phyloP scores from a whole-genome alignment of 2,329 filamentous ascomycete species.

The Colletotrichum godetiae region DNA sequence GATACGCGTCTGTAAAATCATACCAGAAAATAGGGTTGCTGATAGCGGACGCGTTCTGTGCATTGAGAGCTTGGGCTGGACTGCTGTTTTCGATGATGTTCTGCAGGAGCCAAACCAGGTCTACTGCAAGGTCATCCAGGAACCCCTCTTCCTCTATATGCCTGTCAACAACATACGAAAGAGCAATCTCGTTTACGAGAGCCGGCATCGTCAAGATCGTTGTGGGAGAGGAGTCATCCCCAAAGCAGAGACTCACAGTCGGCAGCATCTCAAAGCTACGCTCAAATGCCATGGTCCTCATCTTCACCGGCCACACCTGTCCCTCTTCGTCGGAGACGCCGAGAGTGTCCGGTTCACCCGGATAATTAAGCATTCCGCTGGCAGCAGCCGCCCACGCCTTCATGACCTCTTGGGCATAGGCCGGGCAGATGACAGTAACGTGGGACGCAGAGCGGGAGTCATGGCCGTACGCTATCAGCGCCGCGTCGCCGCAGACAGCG shows the following conservation, averaged over 20 bases:
- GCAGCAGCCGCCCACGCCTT: slow-evolving; percentile 52
- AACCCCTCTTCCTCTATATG: slow-evolving; percentile 5
- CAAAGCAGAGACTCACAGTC: slow-evolving; percentile 32
- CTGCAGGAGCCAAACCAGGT: slow-evolving; percentile 50
- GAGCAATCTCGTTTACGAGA: slow-evolving; percentile 49
- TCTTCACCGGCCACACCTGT: slow-evolving; percentile 45
- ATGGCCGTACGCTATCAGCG: slow-evolving; percentile 58
- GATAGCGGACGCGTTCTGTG: slow-evolving; percentile 29
- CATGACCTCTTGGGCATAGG: slow-evolving; percentile 48
- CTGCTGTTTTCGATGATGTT: slow-evolving; percentile 41
- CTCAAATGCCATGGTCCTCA: slow-evolving; percentile 41
- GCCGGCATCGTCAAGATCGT: slow-evolving; percentile 48
- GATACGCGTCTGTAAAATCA: slow-evolving; percentile 35
- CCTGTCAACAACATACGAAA: slow-evolving; percentile 43
- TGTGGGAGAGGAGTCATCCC: background rate
- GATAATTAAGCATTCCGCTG: slow-evolving; percentile 43
- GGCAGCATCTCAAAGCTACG: slow-evolving; percentile 45
- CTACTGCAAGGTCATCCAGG: slow-evolving; percentile 40
- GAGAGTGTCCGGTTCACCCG: slow-evolving; percentile 51
- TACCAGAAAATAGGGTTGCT: slow-evolving; percentile 38
- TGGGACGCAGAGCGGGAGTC: slow-evolving; percentile 41
- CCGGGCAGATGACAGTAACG: slow-evolving; percentile 55
- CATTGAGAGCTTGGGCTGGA: slow-evolving; percentile 37
- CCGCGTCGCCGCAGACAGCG: slow-evolving; percentile 57
- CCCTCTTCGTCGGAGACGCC: slow-evolving; percentile 54